phyloP scores from a whole-genome alignment of 2,329 filamentous ascomycete genomes.

The Aspergillus tubingensis region DNA sequence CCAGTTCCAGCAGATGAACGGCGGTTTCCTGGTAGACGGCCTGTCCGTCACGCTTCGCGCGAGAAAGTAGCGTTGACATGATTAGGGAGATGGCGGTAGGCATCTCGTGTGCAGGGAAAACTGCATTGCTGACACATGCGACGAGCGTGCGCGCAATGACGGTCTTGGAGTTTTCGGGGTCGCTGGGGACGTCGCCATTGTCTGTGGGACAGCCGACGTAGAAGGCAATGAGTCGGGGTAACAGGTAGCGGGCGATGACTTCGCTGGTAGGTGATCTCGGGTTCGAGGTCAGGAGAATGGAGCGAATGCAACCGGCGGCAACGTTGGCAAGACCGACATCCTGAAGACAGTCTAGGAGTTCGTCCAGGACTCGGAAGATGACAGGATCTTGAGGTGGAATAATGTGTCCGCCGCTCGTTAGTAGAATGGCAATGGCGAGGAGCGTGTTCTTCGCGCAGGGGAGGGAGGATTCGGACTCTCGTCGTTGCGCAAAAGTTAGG shows the following conservation, averaged over 20 bases:
- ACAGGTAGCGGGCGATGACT: constrained; percentile 70
- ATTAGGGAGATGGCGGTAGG: constrained; percentile 69
- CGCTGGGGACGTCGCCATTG: constrained; percentile 61
- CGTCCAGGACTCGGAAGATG: constrained; percentile 72
- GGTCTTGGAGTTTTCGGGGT: constrained; percentile 73
- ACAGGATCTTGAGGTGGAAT: constrained; percentile 75
- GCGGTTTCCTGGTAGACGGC: constrained; percentile 72
- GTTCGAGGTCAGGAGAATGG: constrained; percentile 69
- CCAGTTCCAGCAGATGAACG: constrained; percentile 75
- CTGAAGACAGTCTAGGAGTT: constrained; percentile 78
- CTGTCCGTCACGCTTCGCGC: constrained; percentile 65
- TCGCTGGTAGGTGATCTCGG: constrained; percentile 66
- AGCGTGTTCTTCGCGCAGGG: constrained; percentile 91
- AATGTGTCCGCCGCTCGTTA: constrained; percentile 75
- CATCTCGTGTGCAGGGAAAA: constrained; percentile 32
- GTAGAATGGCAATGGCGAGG: constrained; percentile 81
- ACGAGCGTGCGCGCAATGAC: constrained; percentile 74
- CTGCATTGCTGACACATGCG: constrained; percentile 61
- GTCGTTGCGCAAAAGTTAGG: constrained; percentile 50
- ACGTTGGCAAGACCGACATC: constrained; percentile 69
- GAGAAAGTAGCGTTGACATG: constrained; percentile 72
- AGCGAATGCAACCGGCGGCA: constrained; percentile 84
- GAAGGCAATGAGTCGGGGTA: constrained; percentile 76
- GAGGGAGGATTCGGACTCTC: constrained; percentile 69
- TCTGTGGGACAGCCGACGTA: constrained; percentile 55